Evolutionary conservation across 345 rosid genomes (phyloP), one percentile per base, ranked within the genome.

Genomic region (Lenwebbia sp.): DNA sequence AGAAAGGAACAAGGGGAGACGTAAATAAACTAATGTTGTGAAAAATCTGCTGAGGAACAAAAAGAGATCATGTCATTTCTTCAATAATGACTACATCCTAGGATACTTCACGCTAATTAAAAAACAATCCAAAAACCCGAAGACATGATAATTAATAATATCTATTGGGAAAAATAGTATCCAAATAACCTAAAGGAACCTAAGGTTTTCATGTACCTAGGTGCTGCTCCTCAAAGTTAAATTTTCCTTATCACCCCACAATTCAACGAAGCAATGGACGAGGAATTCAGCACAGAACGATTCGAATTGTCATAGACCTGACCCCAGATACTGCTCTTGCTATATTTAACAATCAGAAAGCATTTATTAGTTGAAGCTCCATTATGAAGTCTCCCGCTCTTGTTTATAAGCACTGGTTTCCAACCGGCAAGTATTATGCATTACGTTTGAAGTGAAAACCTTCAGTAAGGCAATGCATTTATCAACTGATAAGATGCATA

Each of bases 401-500:
- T 70, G 81, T 19, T 70, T 37, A 70, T 70, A 70, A 37, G 81
- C 47, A 70, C 22, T 33, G 47, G 41, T 70, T 37, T 70, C 47
- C 47, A 70, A 70, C 12, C 1, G 7, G 7, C 81, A 70, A 10
- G 81, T 70, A 70, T 70, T 70, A 70, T 19, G 78, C 78, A 70
- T 70, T 33, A 33, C 25, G 11, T 70, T 19, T 33, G 78, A 70
- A 70, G 44, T 70, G 81, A 37, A 65, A 70, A 19, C 26, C 81
- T 70, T 70, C 81, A 70, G 81, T 37, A 37, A 70, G 37, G 47
- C 41, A 37, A 70, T 37, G 23, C 6, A 37, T 37, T 70, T 70
- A 37, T 70, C 47, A 70, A 37, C 47, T 10, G 4, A 70, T 33
- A 70, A 33, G 81, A 37, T 19, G 81, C 93, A 84, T 95, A 95